These are phyloP conservation scores for Euphrasia confusa DNA, from an alignment of 257 asterid species.

Conservation along the genomic window DNA sequence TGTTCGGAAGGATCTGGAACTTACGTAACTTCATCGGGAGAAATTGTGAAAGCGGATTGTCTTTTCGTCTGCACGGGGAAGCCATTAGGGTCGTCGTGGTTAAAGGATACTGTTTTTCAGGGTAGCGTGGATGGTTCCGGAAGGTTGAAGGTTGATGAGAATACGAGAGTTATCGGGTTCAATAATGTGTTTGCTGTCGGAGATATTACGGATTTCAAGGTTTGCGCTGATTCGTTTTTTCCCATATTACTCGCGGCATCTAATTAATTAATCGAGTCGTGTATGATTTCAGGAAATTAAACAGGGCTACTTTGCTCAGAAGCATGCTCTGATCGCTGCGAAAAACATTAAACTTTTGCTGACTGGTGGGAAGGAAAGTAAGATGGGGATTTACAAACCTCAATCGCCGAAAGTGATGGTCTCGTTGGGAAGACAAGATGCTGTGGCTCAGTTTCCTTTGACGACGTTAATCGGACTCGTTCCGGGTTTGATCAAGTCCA, in stretches of 20 bases:
- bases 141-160: constrained; percentile 70
- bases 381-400: constrained; percentile 61
- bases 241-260: background rate
- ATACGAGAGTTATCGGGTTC: constrained; percentile 59
- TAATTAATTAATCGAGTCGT: background rate
- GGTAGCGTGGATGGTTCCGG: constrained; percentile 47
- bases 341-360: constrained; percentile 57
- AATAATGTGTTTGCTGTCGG: constrained; percentile 68
- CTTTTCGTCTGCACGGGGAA: constrained; percentile 71
- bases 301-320: constrained; percentile 71
- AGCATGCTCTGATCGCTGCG: constrained; percentile 55
- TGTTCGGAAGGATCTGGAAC: constrained; percentile 35
- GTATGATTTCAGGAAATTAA: constrained; percentile 50
- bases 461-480: constrained; percentile 63
- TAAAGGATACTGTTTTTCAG: constrained; percentile 46
- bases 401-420: constrained; percentile 45
- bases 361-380: constrained; percentile 55
- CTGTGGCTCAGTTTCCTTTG: constrained; percentile 69
- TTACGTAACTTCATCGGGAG: constrained; percentile 59
- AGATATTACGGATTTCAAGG: constrained; percentile 75
- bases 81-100: constrained; percentile 62
- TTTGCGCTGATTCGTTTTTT: constrained; percentile 22
- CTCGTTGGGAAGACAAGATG: constrained; percentile 75
- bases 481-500: constrained; percentile 81
- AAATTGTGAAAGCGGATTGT: constrained; percentile 54